Evolutionary conservation across 331 rosid genomes (phyloP), one percentile per base, ranked within the genome.

Genomic region (Malus hybrid): DNA sequence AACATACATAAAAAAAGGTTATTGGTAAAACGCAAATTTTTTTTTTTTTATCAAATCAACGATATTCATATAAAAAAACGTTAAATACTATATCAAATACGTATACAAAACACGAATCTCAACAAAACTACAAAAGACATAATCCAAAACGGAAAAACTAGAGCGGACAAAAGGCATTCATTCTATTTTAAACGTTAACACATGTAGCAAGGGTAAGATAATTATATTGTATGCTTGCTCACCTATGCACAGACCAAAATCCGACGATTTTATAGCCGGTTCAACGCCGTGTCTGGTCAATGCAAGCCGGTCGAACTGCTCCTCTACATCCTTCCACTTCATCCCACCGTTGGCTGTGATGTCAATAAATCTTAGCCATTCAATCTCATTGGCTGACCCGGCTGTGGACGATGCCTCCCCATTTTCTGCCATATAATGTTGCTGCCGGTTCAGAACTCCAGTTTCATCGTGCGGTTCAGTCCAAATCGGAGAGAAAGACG

Each of bases 181-280:
- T 27, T 5, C 10, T 14, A 62, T 28, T 27, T 62, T 61, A 24
- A 28, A 61, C 15, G 33, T 61, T 61, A 28, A 61, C 5, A 61
- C 7, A 6, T 24, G 5, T 28, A 28, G 6, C 3, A 61, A 18
- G 8, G 16, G 22, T 10, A 61, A 11, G 3, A 3, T 24, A 59
- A 76, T 77, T 24, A 4, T 32, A 6, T 77, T 0, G 0, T 15
- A 39, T 69, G 29, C 48, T 76, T 88, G 72, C 98, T 89, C 80
- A 93, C 98, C 97, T 70, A 91, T 79, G 69, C 98, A 93, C 64
- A 83, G 82, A 57, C 86, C 88, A 80, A 93, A 89, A 48, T 80
- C 85, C 5, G 92, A 80, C 89, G 89, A 84, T 62, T 80, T 73
- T 11, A 93, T 68, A 11, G 80, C 92, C 59, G 89, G 89, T 86